phyloP scores from a whole-genome alignment of 257 asterid species.

The Jacaranda copaia region DNA sequence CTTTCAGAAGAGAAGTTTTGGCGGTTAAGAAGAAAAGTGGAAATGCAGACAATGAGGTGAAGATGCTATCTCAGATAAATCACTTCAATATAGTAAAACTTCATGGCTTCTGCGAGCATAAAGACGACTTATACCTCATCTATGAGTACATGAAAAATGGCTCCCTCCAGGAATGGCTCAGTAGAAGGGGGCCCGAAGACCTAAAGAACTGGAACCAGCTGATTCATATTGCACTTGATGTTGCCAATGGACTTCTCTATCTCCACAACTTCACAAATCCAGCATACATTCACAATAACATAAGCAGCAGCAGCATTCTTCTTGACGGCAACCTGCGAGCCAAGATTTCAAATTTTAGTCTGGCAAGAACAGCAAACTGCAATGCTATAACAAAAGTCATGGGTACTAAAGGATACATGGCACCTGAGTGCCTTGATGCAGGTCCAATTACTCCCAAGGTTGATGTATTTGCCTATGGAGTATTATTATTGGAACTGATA shows the following conservation, averaged over 20 bases:
- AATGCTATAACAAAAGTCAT: conserved; percentile 30
- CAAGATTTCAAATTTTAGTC: conserved; percentile 61
- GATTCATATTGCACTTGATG: conserved; percentile 62
- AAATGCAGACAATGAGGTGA: conserved; percentile 49
- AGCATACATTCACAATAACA: conserved; percentile 55
- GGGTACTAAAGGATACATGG: conserved; percentile 52
- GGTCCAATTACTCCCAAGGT: conserved; percentile 50
- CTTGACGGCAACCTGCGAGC: conserved; percentile 64
- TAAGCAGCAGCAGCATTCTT: conserved; percentile 59
- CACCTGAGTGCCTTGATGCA: conserved; percentile 53
- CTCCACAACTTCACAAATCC: conserved; percentile 68
- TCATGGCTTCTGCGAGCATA: conserved; percentile 56
- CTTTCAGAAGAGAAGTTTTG: conserved; percentile 44
- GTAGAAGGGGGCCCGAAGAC: conserved; percentile 32
- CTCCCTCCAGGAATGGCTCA: conserved; percentile 63
- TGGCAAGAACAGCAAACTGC: conserved; percentile 50
- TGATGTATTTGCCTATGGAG: conserved; percentile 66
- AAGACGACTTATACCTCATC: conserved; percentile 50
- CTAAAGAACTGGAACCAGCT: conserved; percentile 43
- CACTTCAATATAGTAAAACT: conserved; percentile 68
- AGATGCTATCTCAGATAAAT: conserved; percentile 55
- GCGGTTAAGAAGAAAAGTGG: conserved; percentile 50
- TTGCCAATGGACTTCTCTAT: conserved; percentile 71
- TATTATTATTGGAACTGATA: conserved; percentile 59
- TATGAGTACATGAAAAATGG: conserved; percentile 69